These are phyloP conservation scores for Chaetomium sp. DNA, from an alignment of 2,329 filamentous ascomycete species.

Conservation along the genomic window DNA sequence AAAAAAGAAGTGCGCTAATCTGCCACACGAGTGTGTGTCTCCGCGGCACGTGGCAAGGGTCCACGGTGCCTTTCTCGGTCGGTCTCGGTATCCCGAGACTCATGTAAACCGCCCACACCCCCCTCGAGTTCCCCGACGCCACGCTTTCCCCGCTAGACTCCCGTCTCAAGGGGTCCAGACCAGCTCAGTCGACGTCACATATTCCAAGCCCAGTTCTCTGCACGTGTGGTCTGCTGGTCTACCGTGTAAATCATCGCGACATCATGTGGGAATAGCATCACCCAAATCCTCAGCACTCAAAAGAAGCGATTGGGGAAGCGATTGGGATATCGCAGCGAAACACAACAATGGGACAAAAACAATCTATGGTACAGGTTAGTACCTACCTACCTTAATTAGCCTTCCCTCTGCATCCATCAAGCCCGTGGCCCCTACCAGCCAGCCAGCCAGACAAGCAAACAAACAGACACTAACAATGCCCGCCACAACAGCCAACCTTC, in stretches of 20 bases:
- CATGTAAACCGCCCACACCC: slow-evolving; percentile 9
- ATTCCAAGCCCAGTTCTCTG: background rate
- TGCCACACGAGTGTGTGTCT: slow-evolving; percentile 3
- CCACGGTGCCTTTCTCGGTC: background rate
- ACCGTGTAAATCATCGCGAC: background rate
- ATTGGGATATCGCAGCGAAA: background rate
- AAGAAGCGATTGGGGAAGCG: too few species aligned
- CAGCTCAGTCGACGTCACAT: background rate
- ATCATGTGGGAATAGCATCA: slow-evolving; percentile 5
- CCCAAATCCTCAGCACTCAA: background rate
- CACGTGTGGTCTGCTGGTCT: too few species aligned
- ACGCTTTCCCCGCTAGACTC: background rate
- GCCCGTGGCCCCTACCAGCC: background rate
- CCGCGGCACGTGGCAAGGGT: slow-evolving; percentile 26
- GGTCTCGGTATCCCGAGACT: slow-evolving; percentile 2
- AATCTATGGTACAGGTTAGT: slow-evolving; percentile 22
- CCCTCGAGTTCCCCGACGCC: background rate
- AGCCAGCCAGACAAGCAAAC: background rate
- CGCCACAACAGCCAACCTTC: slow-evolving; percentile 25
- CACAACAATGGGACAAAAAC: slow-evolving; percentile 30
- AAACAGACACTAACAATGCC: background rate
- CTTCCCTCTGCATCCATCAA: background rate
- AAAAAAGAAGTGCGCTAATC: background rate
- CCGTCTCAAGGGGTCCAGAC: background rate
- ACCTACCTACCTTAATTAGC: too few species aligned